Base-by-base conservation (phyloP, 345 rosid genomes). In the Erodium maritimum region DNA sequence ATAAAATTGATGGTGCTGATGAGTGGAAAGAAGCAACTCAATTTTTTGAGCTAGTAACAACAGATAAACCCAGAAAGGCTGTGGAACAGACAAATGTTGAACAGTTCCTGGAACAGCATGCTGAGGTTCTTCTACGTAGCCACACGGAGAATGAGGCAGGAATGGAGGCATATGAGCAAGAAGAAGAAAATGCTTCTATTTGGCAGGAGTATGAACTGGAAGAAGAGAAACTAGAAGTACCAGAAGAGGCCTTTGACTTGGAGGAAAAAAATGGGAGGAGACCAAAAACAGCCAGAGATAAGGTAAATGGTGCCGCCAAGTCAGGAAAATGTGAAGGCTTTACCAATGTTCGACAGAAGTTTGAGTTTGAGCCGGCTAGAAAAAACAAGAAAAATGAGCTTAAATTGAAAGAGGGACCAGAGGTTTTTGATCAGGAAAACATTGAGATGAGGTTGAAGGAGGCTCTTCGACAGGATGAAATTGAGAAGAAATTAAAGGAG, bases 1-100 rank as follows among this genome's bases (percentile, higher is more conserved):
- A 51, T 20, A 59, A 50, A 62, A 64, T 70, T 57, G 79, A 76
- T 61, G 88, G 68, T 65, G 79, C 73, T 64, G 81, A 74, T 64
- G 89, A 82, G 65, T 86, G 94, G 94, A 77, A 86, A 74, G 94
- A 85, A 61, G 86, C 89, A 62, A 62, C 75, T 5, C 74, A 82
- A 45, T 83, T 76, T 77, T 87, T 79, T 67, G 90, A 87, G 66
- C 62, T 87, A 74, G 91, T 78, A 60, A 69, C 69, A 68, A 76
- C 75, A 50, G 80, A 80, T 69, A 68, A 71, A 68, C 77, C 81
- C 10, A 68, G 68, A 61, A 74, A 55, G 61, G 67, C 69, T 72
- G 59, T 62, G 56, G 81, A 74, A 62, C 72, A 64, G 62, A 74
- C 58, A 60, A 73, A 70, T 52, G 73, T 59, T 60, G 79, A 73